Base-by-base conservation (phyloP, 257 asterid genomes). In the Plectranthus barbatus region DNA sequence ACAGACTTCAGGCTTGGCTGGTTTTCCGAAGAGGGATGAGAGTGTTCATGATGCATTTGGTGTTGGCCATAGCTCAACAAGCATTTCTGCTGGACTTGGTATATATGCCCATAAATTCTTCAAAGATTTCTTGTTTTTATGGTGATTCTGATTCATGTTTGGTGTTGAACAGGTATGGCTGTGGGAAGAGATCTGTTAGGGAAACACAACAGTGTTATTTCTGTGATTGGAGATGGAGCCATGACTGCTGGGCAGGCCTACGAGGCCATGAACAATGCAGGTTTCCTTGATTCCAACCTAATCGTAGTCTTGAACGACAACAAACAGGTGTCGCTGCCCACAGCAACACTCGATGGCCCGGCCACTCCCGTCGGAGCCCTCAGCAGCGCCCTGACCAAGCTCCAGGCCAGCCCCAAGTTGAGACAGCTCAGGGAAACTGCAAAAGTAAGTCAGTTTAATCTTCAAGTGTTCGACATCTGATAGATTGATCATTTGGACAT, bases 51-150 rank as follows among this genome's bases (percentile, higher is more conserved):
- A 58, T 39, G 64, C 64, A 2, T 58, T 58, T 13, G 64, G 64
- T 19, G 64, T 58, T 40, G 64, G 64, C 36, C 64, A 58, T 58
- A 58, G 64, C 64, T 58, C 64, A 3, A 58, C 64, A 7, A 58
- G 64, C 37, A 58, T 58, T 40, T 58, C 64, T 39, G 64, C 64
- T 21, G 64, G 64, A 2, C 64, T 58, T 19, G 64, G 64, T 37
- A 15, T 18, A 14, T 54, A n/a, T 37, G 44, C n/a, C 0, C 13
- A 9, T 6, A 10, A 10, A 37, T 37, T 37, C n/a, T 9, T 9
- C 4, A 37, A 10, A 4, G 6, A 1, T 37, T 9, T 2, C 3
- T 5, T 11, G 3, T 37, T 37, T 9, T 37, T 9, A 37, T 9
- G 44, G 44, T 2, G 44, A 4, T 39, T 2, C 3, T 10, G 33